A percentile compares a stretch with the other conserved stretches of the same genome.
Conservation (phyloP, 2,329 filamentous ascomycete genomes). For the Monosporascus sp. region DNA sequence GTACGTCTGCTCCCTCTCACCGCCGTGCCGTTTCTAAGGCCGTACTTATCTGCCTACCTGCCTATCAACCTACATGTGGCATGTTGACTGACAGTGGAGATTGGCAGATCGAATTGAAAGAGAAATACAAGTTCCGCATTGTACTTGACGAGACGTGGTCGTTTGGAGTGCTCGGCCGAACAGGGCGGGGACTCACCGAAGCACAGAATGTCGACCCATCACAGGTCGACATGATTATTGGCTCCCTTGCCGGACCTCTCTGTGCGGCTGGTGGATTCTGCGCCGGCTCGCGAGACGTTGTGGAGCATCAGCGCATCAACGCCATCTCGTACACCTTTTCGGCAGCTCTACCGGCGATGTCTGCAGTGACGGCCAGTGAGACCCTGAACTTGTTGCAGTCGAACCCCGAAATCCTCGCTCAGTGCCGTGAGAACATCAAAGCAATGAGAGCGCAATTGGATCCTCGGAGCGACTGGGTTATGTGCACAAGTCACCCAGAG, state of each 20-base stretch:
- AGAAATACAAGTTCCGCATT: slow-evolving; percentile 95
- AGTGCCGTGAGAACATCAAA: slow-evolving; percentile 81
- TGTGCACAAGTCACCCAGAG: slow-evolving; percentile 72
- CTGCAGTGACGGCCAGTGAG: slow-evolving; percentile 93
- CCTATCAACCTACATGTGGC: no score
- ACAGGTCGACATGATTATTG: slow-evolving; percentile 95
- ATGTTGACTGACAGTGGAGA: slow-evolving; percentile 1
- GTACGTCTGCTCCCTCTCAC: slow-evolving; percentile 40
- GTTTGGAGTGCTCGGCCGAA: slow-evolving; percentile 88
- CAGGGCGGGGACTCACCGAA: slow-evolving; percentile 88
- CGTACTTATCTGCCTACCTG: no score
- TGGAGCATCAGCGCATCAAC: slow-evolving; percentile 93
- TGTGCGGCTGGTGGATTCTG: slow-evolving; percentile 96
- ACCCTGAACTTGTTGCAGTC: slow-evolving; percentile 81
- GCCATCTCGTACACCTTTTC: slow-evolving; percentile 93
- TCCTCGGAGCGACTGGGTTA: slow-evolving; percentile 88
- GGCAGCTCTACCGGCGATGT: slow-evolving; percentile 85
- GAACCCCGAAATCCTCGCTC: slow-evolving; percentile 73
- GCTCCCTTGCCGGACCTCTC: slow-evolving; percentile 82
- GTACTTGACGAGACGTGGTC: slow-evolving; percentile 98
- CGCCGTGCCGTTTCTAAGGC: not conserved
- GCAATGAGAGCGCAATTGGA: slow-evolving; percentile 83
- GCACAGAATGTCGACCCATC: slow-evolving; percentile 92
- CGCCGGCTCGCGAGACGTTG: slow-evolving; percentile 83
- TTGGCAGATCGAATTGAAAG: slow-evolving; percentile 76